phyloP scores from a whole-genome alignment of 495 filamentous ascomycete species.

The Glarea lozoyensis region DNA sequence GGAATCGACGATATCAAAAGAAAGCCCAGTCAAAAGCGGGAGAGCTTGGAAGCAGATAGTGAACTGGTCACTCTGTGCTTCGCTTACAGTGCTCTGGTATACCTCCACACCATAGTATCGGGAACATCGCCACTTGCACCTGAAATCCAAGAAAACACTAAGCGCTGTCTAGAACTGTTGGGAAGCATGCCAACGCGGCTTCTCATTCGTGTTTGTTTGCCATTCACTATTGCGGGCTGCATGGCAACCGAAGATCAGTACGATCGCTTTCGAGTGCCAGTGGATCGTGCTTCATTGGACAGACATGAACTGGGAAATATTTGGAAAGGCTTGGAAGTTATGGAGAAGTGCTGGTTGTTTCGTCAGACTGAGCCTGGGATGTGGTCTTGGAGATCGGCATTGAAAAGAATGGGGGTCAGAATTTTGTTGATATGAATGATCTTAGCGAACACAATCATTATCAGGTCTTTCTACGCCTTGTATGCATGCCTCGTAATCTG shows the following conservation, averaged over 20 bases:
- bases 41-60: slow-evolving; percentile 1
- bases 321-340: slow-evolving; percentile 7
- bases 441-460: no score
- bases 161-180: not conserved
- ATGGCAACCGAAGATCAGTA: slow-evolving; percentile 4
- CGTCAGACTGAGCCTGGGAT: not conserved
- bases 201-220: slow-evolving; percentile 1
- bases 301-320: not conserved
- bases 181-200: not conserved
- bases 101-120: slow-evolving; percentile 1
- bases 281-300: not conserved
- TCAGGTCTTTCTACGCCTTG: no score
- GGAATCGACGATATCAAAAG: not conserved
- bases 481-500: no score
- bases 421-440: slow-evolving; percentile 5
- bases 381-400: slow-evolving; percentile 1
- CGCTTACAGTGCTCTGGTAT: slow-evolving; percentile 2
- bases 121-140: not conserved
- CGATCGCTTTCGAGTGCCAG: not conserved
- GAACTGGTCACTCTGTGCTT: not conserved
- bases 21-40: not conserved
- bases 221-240: slow-evolving; percentile 1
- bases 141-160: slow-evolving; percentile 1
- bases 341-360: slow-evolving; percentile 7
- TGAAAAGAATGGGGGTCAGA: not conserved